These are phyloP conservation scores for Teratosphaeria viscida DNA, from an alignment of 2,329 filamentous ascomycete species.

Conservation along the genomic window DNA sequence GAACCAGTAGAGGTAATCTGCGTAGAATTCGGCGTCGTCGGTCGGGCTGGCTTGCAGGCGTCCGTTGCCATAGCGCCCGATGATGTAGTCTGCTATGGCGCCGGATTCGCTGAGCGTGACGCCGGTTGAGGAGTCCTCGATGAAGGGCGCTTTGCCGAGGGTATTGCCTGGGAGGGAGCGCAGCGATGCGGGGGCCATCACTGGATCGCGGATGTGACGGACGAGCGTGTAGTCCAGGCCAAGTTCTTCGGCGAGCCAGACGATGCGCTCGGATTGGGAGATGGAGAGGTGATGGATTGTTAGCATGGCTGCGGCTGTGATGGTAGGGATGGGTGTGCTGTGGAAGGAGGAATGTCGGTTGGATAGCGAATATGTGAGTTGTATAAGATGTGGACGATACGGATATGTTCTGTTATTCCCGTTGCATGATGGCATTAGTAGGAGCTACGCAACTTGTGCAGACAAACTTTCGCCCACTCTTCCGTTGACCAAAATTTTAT, in stretches of 20 bases:
- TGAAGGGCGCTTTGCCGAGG: constrained; percentile 2
- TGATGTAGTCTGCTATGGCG: constrained; percentile 3
- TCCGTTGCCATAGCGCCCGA: constrained; percentile 39
- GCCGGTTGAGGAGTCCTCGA: not conserved
- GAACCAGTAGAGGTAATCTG: constrained; percentile 56
- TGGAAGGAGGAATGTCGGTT: not conserved
- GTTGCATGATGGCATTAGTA: not conserved
- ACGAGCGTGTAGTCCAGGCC: constrained; percentile 42
- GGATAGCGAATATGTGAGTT: not conserved
- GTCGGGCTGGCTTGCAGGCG: constrained; percentile 36
- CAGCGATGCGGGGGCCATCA: constrained; percentile 18
- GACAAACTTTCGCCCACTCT: not conserved
- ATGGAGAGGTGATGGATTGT: constrained; percentile 27
- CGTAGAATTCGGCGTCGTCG: constrained; percentile 38
- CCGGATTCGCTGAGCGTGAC: constrained; percentile 3
- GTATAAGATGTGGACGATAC: not conserved
- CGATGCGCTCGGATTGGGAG: constrained; percentile 53
- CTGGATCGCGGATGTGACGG: constrained; percentile 37
- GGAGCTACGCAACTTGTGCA: not conserved
- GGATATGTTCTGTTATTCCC: not conserved
- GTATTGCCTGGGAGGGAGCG: constrained; percentile 1
- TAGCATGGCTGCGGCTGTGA: constrained; percentile 22
- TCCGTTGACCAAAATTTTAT: not conserved
- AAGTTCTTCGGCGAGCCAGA: constrained; percentile 58
- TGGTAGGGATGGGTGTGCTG: constrained; percentile 2